Percentiles rank a stretch among this genome's conserved stretches.
Conservation (phyloP, 345 rosid genomes). For the Fremontodendron californicum region DNA sequence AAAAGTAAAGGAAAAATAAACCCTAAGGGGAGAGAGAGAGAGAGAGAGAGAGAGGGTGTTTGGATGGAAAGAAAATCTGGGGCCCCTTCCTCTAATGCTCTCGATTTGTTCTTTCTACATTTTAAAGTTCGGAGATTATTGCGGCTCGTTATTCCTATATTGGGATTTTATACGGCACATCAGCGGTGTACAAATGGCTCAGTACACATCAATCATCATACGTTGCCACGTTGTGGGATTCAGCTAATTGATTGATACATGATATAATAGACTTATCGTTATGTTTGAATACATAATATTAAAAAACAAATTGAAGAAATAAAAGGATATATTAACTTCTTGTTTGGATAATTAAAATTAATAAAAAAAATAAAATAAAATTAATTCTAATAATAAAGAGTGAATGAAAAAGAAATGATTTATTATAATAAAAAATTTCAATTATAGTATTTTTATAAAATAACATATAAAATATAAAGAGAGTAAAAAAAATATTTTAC, state of each 20-base stretch:
- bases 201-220: background rate
- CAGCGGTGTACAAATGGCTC: background rate
- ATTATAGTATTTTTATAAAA: too few relatives aligned
- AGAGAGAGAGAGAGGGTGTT: background rate
- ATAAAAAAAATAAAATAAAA: too few relatives aligned
- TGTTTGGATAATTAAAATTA: too few relatives aligned
- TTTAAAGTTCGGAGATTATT: background rate
- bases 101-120: background rate
- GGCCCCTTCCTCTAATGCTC: background rate
- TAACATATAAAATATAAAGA: too few relatives aligned
- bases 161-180: background rate
- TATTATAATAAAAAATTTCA: too few relatives aligned
- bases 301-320: too few relatives aligned
- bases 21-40: background rate
- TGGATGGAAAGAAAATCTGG: slow-evolving; percentile 8
- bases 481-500: too few relatives aligned
- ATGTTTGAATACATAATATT: too few relatives aligned
- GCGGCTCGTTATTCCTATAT: background rate
- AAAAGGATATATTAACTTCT: too few relatives aligned
- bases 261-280: too few relatives aligned
- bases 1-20: background rate
- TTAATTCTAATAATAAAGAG: too few relatives aligned
- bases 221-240: background rate
- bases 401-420: too few relatives aligned
- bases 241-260: background rate